Percentiles rank a stretch among this genome's conserved stretches.
Evolutionary conservation across 1,284 basidiomycete genomes (phyloP).

Genomic region (Polyporus tsugae): DNA sequence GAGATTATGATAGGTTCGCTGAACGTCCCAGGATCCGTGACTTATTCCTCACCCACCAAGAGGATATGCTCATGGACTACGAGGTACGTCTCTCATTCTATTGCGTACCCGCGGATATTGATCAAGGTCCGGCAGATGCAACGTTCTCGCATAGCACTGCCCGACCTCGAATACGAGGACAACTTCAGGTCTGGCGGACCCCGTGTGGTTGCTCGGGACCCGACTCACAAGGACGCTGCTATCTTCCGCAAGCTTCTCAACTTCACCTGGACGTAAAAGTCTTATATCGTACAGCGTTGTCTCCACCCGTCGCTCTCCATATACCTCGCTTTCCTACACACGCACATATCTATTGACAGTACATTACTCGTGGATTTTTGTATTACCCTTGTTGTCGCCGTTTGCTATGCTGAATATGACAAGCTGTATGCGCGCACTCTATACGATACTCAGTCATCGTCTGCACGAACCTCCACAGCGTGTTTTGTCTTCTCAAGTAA

Average conservation of each 20-base stretch:
- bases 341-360: slow-evolving; percentile 37
- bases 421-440: slow-evolving; percentile 30
- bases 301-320: slow-evolving; percentile 27
- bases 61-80: slow-evolving; percentile 62
- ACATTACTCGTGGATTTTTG: slow-evolving; percentile 36
- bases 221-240: slow-evolving; percentile 37
- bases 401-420: slow-evolving; percentile 39
- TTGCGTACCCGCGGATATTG: not conserved
- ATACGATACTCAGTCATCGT: slow-evolving; percentile 15
- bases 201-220: slow-evolving; percentile 33
- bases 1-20: slow-evolving; percentile 61
- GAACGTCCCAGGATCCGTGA: slow-evolving; percentile 50
- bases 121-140: slow-evolving; percentile 55
- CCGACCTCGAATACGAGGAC: slow-evolving; percentile 39
- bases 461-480: slow-evolving; percentile 15
- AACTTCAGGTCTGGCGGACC: slow-evolving; percentile 24
- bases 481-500: slow-evolving; percentile 8
- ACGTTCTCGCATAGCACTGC: slow-evolving; percentile 56
- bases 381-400: slow-evolving; percentile 37
- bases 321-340: slow-evolving; percentile 37
- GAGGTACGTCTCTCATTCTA: slow-evolving; percentile 53
- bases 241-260: slow-evolving; percentile 40
- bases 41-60: slow-evolving; percentile 55
- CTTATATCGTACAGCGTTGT: slow-evolving; percentile 11
- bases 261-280: slow-evolving; percentile 40